These are phyloP conservation scores for Naganishia vaughanmartiniae DNA, from an alignment of 768 basidiomycete species.

Conservation along the genomic window DNA sequence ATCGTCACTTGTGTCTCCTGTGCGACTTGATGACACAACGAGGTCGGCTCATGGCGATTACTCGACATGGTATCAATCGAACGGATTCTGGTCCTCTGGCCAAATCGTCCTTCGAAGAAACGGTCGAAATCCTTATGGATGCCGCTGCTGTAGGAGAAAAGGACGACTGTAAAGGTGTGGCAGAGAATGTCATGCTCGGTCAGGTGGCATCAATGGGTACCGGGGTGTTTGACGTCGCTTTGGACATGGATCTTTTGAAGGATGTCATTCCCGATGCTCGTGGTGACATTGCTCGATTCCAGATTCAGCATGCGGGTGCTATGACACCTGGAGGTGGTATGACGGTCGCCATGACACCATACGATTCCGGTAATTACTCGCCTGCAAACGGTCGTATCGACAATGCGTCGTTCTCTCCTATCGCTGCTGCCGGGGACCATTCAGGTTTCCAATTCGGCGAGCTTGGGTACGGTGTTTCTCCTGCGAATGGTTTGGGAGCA, in stretches of 20 bases:
- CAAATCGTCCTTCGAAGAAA: slow-evolving; percentile 99
- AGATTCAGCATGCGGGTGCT: slow-evolving; percentile 40
- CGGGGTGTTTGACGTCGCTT: slow-evolving; percentile 88
- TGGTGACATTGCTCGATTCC: slow-evolving; percentile 55
- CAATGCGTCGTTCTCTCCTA: slow-evolving; percentile 88
- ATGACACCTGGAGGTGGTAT: slow-evolving; percentile 52
- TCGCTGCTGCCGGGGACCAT: slow-evolving; percentile 80
- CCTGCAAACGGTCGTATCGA: slow-evolving; percentile 81
- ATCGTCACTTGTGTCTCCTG: slow-evolving; percentile 90
- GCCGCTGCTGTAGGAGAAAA: slow-evolving; percentile 97
- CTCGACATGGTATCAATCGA: slow-evolving; percentile 97
- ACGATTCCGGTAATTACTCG: slow-evolving; percentile 84
- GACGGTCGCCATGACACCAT: slow-evolving; percentile 81
- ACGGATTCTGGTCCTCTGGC: slow-evolving; percentile 98
- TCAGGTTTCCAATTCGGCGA: slow-evolving; percentile 73
- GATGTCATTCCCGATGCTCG: slow-evolving; percentile 97
- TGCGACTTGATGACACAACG: slow-evolving; percentile 98
- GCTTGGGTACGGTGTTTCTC: slow-evolving; percentile 71
- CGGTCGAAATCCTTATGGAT: slow-evolving; percentile 98
- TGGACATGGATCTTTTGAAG: slow-evolving; percentile 97
- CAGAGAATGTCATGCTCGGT: slow-evolving; percentile 98
- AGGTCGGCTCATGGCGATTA: slow-evolving; percentile 93
- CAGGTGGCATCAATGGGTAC: slow-evolving; percentile 99
- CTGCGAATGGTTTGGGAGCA: slow-evolving; percentile 19
- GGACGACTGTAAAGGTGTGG: slow-evolving; percentile 95